Evolutionary conservation across 2,329 filamentous ascomycete species (phyloP), one percentile per base, ranked within the genome.

Genomic region (Pseudomassariella vexata): DNA sequence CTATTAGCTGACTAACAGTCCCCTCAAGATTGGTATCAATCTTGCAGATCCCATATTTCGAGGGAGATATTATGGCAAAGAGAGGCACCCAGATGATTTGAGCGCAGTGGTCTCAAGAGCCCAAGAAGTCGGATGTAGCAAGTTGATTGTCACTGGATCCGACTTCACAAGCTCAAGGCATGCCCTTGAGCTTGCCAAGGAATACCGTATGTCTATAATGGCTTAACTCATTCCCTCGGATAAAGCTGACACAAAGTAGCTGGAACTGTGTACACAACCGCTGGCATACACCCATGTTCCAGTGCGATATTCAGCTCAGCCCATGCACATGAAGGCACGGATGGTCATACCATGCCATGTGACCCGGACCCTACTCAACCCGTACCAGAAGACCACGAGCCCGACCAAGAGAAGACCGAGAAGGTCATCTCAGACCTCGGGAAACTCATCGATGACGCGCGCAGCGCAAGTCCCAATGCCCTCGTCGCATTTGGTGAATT

Each of bases 1-100:
- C 19, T 17, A 25, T 22, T 10, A 26, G 9, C 9, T 17, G n/a
- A 24, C 22, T 29, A n/a, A 32, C 41, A 3, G 16, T 15, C 55
- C n/a, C n/a, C n/a, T n/a, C n/a, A n/a, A 82, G 77, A 82, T 98
- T 51, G 92, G 90, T 36, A 95, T 98, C 68, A 98, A 98, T 59
- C 74, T 98, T 34, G 85, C 89, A 32, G 92, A 98, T 52, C 85
- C 85, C 32, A 86, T 95, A 38, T 98, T 90, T 59, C 75, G 77
- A 28, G 92, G 92, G 30, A 62, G 75, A 24, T 94, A 96, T 53
- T 82, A 94, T 52, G 86, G 85, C 49, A 88, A 80, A 40, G 71
- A 85, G 45, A 63, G 67, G 17, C 87, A 94, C 48, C 74, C 79
- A 9, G 70, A 85, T 48, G 86, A 94, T 53, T 73, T 90, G 11